These are phyloP conservation scores for Gloeopeniophorella convolvens DNA, from an alignment of 768 basidiomycete genomes.

Conservation along the genomic window DNA sequence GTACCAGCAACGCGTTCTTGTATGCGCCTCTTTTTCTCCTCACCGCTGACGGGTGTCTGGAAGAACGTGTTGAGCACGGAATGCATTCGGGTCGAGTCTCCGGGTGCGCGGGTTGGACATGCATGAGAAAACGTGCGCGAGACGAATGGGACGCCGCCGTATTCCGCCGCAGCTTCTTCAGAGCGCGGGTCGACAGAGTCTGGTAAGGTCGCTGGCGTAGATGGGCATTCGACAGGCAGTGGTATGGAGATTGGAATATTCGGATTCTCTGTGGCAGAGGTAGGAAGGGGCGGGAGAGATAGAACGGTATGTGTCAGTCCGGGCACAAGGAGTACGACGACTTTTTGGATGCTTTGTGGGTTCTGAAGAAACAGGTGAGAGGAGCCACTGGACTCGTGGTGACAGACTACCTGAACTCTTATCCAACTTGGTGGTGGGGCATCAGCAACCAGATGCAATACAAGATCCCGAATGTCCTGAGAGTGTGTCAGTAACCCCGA, in stretches of 20 bases:
- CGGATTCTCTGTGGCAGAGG: slow-evolving; percentile 54
- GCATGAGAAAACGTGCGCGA: slow-evolving; percentile 85
- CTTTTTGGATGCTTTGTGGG: slow-evolving; percentile 62
- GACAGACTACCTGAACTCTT: slow-evolving; percentile 57
- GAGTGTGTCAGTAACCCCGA: neutral
- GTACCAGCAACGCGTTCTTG: slow-evolving; percentile 37
- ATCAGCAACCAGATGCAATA: slow-evolving; percentile 76
- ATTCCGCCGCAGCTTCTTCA: slow-evolving; percentile 19
- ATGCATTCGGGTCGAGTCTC: slow-evolving; percentile 80
- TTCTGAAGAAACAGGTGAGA: slow-evolving; percentile 47
- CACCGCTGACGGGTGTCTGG: slow-evolving; percentile 67
- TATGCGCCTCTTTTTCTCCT: slow-evolving; percentile 68
- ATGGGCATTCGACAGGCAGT: slow-evolving; percentile 34
- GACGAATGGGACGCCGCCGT: slow-evolving; percentile 52
- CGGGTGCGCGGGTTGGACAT: slow-evolving; percentile 88
- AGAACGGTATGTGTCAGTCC: slow-evolving; percentile 76
- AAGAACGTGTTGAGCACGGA: slow-evolving; percentile 81
- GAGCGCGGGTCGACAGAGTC: slow-evolving; percentile 10
- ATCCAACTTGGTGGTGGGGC: slow-evolving; percentile 86
- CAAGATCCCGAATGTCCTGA: slow-evolving; percentile 85
- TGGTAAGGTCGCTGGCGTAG: neutral
- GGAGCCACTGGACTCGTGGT: neutral
- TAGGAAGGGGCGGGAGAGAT: slow-evolving; percentile 62
- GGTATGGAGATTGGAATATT: slow-evolving; percentile 46
- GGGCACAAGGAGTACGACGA: slow-evolving; percentile 78